These are phyloP conservation scores for Marasmius tenuissimus DNA, from an alignment of 1,284 basidiomycete species.

Conservation along the genomic window DNA sequence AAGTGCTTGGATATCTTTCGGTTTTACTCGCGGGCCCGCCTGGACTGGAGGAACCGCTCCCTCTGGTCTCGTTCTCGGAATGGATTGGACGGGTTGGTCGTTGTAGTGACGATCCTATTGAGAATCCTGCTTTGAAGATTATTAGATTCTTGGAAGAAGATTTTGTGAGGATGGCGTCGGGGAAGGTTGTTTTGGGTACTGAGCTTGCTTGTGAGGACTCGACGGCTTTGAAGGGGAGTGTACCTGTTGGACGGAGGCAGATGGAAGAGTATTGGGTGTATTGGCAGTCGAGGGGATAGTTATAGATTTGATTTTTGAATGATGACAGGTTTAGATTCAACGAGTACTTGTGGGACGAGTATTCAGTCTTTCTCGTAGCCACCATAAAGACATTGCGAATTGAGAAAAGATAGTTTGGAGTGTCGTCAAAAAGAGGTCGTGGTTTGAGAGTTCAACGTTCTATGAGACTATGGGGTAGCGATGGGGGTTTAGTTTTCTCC, in stretches of 20 bases:
- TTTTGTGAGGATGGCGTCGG: conserved; percentile 32
- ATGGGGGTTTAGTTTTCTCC: too few relatives aligned
- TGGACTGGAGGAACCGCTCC: conserved; percentile 14
- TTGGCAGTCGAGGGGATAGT: conserved; percentile 21
- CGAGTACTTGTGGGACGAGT: too few relatives aligned
- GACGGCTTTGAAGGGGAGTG: conserved; percentile 27
- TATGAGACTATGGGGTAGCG: too few relatives aligned
- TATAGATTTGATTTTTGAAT: too few relatives aligned
- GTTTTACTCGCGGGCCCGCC: conserved; percentile 19
- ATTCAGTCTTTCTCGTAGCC: too few relatives aligned
- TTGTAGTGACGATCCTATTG: conserved; percentile 21
- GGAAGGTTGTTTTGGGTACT: conserved; percentile 30
- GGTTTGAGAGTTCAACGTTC: too few relatives aligned
- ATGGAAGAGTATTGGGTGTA: conserved; percentile 31
- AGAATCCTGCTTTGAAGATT: conserved; percentile 30
- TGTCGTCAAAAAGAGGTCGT: too few relatives aligned
- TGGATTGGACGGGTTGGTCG: conserved; percentile 29
- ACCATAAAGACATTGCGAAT: too few relatives aligned
- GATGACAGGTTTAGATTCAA: too few relatives aligned
- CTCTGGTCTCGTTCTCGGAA: conserved; percentile 23
- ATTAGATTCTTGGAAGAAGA: conserved; percentile 33
- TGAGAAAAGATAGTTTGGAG: too few relatives aligned
- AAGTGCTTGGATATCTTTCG: conserved; percentile 25
- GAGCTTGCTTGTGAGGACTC: conserved; percentile 25
- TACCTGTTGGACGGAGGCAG: conserved; percentile 25